A percentile compares a stretch with the other conserved stretches of the same genome.
Conservation (phyloP, 1,139 yeast species). For the Candida gigantensis region DNA sequence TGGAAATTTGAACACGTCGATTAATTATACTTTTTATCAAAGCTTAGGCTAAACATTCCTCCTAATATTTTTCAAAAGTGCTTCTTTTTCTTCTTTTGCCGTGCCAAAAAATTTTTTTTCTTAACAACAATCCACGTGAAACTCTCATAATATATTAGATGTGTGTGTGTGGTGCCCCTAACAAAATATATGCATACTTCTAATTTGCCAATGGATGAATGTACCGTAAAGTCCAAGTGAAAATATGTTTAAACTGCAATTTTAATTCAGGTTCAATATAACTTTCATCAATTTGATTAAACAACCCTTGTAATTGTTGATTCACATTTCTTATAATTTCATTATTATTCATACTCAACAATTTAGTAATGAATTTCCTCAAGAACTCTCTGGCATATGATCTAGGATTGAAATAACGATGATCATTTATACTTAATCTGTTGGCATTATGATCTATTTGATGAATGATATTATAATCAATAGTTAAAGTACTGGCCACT, state of each 20-base stretch:
- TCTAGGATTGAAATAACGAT: slow-evolving; percentile 1
- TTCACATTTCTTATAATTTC: slow-evolving; percentile 17
- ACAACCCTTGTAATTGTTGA: slow-evolving; percentile 20
- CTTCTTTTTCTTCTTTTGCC: neutral
- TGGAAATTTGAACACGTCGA: neutral
- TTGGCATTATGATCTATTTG: slow-evolving; percentile 7
- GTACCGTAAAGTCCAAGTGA: slow-evolving; percentile 16
- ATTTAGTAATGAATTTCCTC: slow-evolving; percentile 22
- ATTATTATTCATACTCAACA: slow-evolving; percentile 20
- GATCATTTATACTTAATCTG: neutral
- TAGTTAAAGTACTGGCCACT: slow-evolving; percentile 12
- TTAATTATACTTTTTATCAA: neutral
- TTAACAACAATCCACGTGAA: too few relatives aligned
- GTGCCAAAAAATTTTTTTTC: too few relatives aligned
- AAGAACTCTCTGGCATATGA: slow-evolving; percentile 21
- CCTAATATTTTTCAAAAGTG: neutral
- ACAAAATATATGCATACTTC: too few relatives aligned
- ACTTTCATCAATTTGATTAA: slow-evolving; percentile 25
- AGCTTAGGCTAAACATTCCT: slow-evolving; percentile 1
- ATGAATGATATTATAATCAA: slow-evolving; percentile 18
- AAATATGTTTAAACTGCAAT: slow-evolving; percentile 13
- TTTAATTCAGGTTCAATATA: slow-evolving; percentile 24
- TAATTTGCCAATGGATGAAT: slow-evolving; percentile 4
- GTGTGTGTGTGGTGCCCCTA: too few relatives aligned
- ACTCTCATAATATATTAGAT: neutral